A percentile compares a stretch with the other conserved stretches of the same genome.
phyloP scores from a whole-genome alignment of 192 early-diverging fungal genomes.

The Chytriomyces confervae region DNA sequence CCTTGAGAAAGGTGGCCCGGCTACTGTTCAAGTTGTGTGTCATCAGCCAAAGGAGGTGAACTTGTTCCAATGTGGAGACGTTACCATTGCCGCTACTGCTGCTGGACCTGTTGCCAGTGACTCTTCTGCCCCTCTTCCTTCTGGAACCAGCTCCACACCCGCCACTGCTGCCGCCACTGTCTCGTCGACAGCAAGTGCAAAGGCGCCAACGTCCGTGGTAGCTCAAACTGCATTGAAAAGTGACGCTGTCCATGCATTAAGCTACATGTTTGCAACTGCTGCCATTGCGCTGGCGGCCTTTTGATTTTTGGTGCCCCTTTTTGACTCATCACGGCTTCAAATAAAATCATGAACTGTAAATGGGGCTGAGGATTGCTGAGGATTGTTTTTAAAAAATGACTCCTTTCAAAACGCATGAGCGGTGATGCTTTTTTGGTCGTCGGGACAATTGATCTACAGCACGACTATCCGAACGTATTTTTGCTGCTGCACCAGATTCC shows the following conservation, averaged over 20 bases:
- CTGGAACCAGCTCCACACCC: too few species aligned
- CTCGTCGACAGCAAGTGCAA: neutral
- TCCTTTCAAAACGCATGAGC: too few species aligned
- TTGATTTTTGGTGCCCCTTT: too few species aligned
- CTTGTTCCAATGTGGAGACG: conserved; percentile 24
- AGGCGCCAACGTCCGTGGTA: neutral
- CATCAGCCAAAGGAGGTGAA: conserved; percentile 20
- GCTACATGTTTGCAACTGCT: neutral
- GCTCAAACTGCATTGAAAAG: neutral
- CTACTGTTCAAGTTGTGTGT: conserved; percentile 32
- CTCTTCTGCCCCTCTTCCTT: neutral
- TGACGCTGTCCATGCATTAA: neutral
- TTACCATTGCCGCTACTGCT: neutral
- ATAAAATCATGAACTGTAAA: too few species aligned
- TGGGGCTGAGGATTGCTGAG: too few species aligned
- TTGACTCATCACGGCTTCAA: too few species aligned
- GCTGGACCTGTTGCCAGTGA: neutral
- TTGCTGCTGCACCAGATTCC: too few species aligned
- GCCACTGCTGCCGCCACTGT: neutral
- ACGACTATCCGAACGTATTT: too few species aligned
- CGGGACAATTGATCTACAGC: too few species aligned
- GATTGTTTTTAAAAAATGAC: too few species aligned
- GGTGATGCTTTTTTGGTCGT: too few species aligned
- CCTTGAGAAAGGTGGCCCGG: neutral
- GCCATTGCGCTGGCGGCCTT: neutral